Base-by-base conservation (phyloP, 768 basidiomycete genomes). In the Galerina marginata region DNA sequence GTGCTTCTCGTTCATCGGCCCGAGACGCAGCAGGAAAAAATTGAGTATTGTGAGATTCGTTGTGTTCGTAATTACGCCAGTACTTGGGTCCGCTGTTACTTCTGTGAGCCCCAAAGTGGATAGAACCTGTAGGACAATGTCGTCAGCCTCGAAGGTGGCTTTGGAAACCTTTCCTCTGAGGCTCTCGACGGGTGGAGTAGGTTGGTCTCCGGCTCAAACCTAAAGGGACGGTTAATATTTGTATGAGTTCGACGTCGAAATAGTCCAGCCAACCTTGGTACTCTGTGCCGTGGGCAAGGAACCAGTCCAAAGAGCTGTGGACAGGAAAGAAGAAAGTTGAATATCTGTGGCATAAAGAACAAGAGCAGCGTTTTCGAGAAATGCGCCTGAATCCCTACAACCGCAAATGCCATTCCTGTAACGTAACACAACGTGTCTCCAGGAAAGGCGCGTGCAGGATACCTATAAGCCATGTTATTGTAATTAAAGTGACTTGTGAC, bases 341-440 rank as follows among this genome's bases (percentile, higher is more conserved):
- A 95, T 63, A 97, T 91, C 72, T 99, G 97, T 4, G 97, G 97
- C 49, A 99, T 83, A 79, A 99, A 99, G 81, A 99, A 99, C 25
- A 99, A 79, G 58, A 98, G 83, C 9, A 99, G 79, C 0, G 97
- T 99, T 77, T 99, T 99, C 54, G 93, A 94, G 74, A 95, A 98
- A 74, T 99, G 97, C 0, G 92, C 95, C 69, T 97, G 93, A 63
- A 99, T 98, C 23, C 95, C 96, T 36, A 96, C 95, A 9, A 97
- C 96, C 0, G 97, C 91, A 72, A 99, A 99, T 4, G 97, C 94
- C 97, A 99, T 99, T 60, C 97, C 97, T 0, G 95, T 87, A 42
- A 98, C 88, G 77, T 99, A 99, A 74, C 97, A 99, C 33, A 99
- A 83, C 3, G 97, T 99, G 72, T 99, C 97, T 2, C 97, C 97